Evolutionary conservation across 2,329 filamentous ascomycete genomes (phyloP), one percentile per base, ranked within the genome.

Genomic region (Apiospora kogelbergensis): DNA sequence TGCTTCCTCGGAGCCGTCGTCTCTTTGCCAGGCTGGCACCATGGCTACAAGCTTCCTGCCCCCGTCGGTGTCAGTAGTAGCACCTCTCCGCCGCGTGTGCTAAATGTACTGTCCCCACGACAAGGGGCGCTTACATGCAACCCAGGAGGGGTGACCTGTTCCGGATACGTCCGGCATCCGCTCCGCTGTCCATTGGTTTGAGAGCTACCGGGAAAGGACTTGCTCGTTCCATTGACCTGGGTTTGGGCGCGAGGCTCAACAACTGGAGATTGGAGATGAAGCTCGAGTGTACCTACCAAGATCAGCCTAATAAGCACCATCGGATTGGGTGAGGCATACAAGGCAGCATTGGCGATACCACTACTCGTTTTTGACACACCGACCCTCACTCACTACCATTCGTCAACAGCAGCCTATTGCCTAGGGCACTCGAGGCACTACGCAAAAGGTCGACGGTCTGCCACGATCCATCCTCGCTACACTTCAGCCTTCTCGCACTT

Each of bases 181-280:
- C 53, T 60, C 53, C 53, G 53, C 53, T 60, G 53, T 60, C 53
- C 53, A 57, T 57, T 60, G 53, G 53, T 37, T 60, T 60, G 53
- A 60, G 53, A 60, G 53, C 53, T 37, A 60, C 53, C 53, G 53
- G 53, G 37, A 37, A 60, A 60, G 53, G 53, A 37, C 53, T 60
- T 60, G 30, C 37, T 60, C 53, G 30, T 60, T 60, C 53, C 53
- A 60, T 60, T 60, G 53, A 60, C 30, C 53, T 60, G 53, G 53
- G 30, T 60, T 37, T 60, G 53, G 53, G 7, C 30, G 30, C 53
- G 53, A 60, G 53, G 53, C 53, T 60, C 53, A 37, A 60, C 53
- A 37, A 60, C 53, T 60, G 53, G 53, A 60, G 53, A 60, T 60
- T 60, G 53, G 53, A 60, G 53, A 60, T 60, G 53, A 60, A 60